Conservation (phyloP, 2,329 filamentous ascomycete species). For the Penicillium palitans region DNA sequence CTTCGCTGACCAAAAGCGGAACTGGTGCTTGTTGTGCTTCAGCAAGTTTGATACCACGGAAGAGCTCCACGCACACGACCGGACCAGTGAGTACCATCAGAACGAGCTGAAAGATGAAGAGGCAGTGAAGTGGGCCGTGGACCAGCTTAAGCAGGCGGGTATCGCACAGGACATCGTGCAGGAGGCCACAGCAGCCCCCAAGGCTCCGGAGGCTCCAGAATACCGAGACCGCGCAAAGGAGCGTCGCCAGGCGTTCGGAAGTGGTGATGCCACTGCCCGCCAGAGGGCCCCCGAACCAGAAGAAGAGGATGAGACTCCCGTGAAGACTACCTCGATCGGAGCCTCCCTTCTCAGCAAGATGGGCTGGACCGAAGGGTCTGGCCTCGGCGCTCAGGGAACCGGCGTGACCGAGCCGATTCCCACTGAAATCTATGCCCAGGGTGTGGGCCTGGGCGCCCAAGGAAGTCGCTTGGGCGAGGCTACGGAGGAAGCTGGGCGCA, state of each 20-base stretch:
- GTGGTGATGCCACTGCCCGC: conserved; percentile 24
- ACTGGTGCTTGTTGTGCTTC: background rate
- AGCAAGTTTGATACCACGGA: background rate
- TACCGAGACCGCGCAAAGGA: conserved; percentile 52
- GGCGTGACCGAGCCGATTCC: conserved; percentile 50
- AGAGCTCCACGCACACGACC: background rate
- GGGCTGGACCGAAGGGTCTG: conserved; percentile 52
- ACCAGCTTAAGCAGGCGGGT: background rate
- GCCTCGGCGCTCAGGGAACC: conserved; percentile 50
- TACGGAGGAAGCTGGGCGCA: conserved; percentile 49
- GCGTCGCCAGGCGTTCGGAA: conserved; percentile 47
- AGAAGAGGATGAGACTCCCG: conserved; percentile 32
- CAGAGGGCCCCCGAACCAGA: conserved; percentile 30
- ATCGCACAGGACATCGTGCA: background rate
- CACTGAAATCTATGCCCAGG: conserved; percentile 52
- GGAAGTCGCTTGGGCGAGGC: conserved; percentile 53
- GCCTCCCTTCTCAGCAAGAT: conserved; percentile 53
- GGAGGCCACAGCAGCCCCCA: background rate
- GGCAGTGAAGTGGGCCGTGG: background rate
- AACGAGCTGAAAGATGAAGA: background rate
- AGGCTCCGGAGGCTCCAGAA: conserved; percentile 25
- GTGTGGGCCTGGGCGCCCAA: conserved; percentile 52
- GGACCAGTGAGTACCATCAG: background rate
- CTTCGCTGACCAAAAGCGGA: background rate
- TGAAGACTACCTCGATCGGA: conserved; percentile 47